phyloP scores from a whole-genome alignment of 2,329 filamentous ascomycete genomes.

The Neonectria hederae region DNA sequence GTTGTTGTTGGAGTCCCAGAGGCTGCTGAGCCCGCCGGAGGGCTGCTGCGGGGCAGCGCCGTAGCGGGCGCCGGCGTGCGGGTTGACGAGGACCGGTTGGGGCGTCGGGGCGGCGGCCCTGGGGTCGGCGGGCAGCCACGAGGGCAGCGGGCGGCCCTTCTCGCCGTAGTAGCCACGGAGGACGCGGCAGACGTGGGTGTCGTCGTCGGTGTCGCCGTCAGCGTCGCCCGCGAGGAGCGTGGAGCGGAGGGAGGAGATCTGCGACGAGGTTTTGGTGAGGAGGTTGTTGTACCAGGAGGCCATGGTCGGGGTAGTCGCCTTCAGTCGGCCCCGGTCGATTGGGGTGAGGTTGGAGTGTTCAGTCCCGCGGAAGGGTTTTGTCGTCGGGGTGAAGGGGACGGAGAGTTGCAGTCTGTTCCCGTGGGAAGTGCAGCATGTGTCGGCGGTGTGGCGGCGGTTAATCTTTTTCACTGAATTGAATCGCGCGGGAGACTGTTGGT shows the following conservation, averaged over 20 bases:
- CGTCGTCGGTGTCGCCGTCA: slow-evolving; percentile 82
- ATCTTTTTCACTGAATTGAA: not conserved
- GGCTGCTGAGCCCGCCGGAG: slow-evolving; percentile 59
- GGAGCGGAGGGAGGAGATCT: slow-evolving; percentile 72
- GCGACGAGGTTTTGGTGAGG: slow-evolving; percentile 71
- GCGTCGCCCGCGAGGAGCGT: slow-evolving; percentile 73
- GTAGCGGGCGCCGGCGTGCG: slow-evolving; percentile 63
- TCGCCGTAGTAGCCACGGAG: slow-evolving; percentile 93
- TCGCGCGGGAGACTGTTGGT: not conserved
- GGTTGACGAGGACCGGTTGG: slow-evolving; percentile 63
- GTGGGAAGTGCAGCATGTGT: not conserved
- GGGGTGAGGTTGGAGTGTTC: not conserved
- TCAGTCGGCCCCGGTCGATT: not conserved
- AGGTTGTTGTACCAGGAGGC: slow-evolving; percentile 84
- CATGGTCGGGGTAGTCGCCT: slow-evolving; percentile 58
- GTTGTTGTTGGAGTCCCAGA: slow-evolving; percentile 63
- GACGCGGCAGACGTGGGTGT: slow-evolving; percentile 93
- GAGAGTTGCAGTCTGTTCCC: not conserved
- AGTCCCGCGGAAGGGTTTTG: not conserved
- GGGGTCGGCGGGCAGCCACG: slow-evolving; percentile 92
- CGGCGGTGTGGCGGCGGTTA: not conserved
- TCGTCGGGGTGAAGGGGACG: not conserved
- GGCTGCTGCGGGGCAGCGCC: slow-evolving; percentile 52
- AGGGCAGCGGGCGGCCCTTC: slow-evolving; percentile 81
- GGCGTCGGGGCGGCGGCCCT: slow-evolving; percentile 67